These are phyloP conservation scores for Jaapia argillacea DNA, from an alignment of 768 basidiomycete genomes.

Conservation along the genomic window DNA sequence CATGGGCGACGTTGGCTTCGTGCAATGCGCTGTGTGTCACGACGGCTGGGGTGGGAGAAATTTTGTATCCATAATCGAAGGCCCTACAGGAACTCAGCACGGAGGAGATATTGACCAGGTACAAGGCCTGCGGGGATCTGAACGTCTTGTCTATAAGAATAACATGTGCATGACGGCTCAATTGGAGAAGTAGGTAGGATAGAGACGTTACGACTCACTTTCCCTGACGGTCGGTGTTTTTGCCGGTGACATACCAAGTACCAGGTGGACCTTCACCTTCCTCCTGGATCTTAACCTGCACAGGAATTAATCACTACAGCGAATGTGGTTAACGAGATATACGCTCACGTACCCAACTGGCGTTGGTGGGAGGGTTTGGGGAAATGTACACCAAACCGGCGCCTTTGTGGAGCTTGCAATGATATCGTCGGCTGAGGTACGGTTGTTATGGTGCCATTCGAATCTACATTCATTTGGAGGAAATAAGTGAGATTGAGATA, in stretches of 20 bases:
- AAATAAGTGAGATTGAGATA: too few relatives aligned
- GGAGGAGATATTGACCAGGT: constrained; percentile 8
- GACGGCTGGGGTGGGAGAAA: too few relatives aligned
- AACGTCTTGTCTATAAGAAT: too few relatives aligned
- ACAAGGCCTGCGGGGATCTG: constrained; percentile 5
- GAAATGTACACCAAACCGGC: background rate
- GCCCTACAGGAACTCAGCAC: constrained; percentile 7
- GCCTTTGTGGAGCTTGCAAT: constrained; percentile 7
- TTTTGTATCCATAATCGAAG: too few relatives aligned
- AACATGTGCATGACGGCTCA: too few relatives aligned
- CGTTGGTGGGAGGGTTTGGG: background rate
- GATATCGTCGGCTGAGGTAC: constrained; percentile 5
- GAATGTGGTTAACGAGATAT: background rate
- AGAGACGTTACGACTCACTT: too few relatives aligned
- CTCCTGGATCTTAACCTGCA: constrained; percentile 2
- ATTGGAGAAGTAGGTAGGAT: too few relatives aligned
- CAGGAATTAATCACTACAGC: background rate
- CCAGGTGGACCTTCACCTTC: constrained; percentile 4
- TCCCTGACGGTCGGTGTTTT: constrained; percentile 6
- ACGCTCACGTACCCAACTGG: background rate
- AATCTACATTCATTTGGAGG: background rate
- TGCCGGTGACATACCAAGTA: constrained; percentile 1
- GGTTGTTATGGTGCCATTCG: constrained; percentile 8
- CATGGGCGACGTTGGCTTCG: background rate
- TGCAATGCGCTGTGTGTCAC: constrained; percentile 2